These are phyloP conservation scores for Dothideomycetes sp. DNA, from an alignment of 2,329 filamentous ascomycete species.

Conservation along the genomic window DNA sequence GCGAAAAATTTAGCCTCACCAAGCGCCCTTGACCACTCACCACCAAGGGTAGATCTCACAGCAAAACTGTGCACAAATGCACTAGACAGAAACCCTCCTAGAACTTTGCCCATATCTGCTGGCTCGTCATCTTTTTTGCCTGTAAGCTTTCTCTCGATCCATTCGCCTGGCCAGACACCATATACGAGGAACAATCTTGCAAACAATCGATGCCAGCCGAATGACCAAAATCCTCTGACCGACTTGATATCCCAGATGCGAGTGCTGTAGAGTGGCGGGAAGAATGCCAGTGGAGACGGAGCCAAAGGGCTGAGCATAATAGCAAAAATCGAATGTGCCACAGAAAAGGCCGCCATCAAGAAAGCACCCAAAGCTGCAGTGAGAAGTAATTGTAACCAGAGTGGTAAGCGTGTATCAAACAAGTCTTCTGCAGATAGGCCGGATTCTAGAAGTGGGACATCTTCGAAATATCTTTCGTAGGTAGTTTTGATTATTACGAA, in stretches of 20 bases:
- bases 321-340: slow-evolving; percentile 34
- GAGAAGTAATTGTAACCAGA: slow-evolving; percentile 28
- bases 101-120: slow-evolving; percentile 36
- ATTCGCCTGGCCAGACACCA: slow-evolving; percentile 38
- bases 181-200: slow-evolving; percentile 37
- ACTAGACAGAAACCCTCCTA: slow-evolving; percentile 34
- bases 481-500: slow-evolving; percentile 28
- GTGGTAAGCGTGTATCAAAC: slow-evolving; percentile 29
- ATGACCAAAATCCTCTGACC: slow-evolving; percentile 35
- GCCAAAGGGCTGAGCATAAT: slow-evolving; percentile 32
- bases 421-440: slow-evolving; percentile 9
- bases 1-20: slow-evolving; percentile 27
- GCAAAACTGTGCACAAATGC: slow-evolving; percentile 35
- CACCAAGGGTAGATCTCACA: slow-evolving; percentile 32
- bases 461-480: slow-evolving; percentile 24
- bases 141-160: slow-evolving; percentile 31
- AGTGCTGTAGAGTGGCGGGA: slow-evolving; percentile 36
- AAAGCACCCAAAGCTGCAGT: slow-evolving; percentile 35
- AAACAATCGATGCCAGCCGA: slow-evolving; percentile 38
- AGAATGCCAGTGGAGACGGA: slow-evolving; percentile 35
- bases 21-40: slow-evolving; percentile 25
- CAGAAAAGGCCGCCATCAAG: slow-evolving; percentile 35
- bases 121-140: slow-evolving; percentile 27
- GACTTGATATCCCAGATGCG: slow-evolving; percentile 33
- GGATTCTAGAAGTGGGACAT: slow-evolving; percentile 3